A percentile compares a stretch with the other conserved stretches of the same genome.
Conservation (phyloP, 148 eudicot genomes). For the Rhododendron henanense region DNA sequence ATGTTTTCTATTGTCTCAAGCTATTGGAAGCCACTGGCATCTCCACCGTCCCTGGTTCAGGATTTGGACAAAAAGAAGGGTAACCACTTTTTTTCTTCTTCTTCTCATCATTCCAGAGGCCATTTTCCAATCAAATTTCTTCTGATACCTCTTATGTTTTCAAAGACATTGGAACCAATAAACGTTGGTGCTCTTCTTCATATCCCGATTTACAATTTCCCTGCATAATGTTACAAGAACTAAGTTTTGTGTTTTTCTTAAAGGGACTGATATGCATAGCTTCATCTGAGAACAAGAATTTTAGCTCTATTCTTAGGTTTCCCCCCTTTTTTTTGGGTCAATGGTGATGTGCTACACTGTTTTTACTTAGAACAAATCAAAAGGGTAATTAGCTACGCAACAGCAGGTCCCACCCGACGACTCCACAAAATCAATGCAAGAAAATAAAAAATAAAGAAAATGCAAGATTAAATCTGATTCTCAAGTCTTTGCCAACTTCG, state of each 20-base stretch:
- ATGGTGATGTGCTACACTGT: not conserved
- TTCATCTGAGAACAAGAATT: not conserved
- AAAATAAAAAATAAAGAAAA: not conserved
- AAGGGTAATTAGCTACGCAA: not conserved
- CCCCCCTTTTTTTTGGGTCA: not conserved
- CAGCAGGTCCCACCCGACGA: not conserved
- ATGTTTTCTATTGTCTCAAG: conserved; percentile 90
- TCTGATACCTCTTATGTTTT: not conserved
- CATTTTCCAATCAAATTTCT: not conserved
- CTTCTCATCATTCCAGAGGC: not conserved
- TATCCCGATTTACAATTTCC: not conserved
- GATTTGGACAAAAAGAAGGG: conserved; percentile 99
- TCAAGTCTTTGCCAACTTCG: not conserved
- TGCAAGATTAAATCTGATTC: not conserved
- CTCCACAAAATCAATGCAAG: not conserved
- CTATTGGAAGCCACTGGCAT: conserved; percentile 98
- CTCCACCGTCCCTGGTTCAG: conserved; percentile 97
- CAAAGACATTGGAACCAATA: not conserved
- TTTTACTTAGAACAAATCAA: not conserved
- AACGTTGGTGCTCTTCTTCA: not conserved
- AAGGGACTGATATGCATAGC: not conserved
- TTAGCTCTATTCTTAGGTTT: not conserved
- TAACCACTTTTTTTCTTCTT: conserved; percentile 20
- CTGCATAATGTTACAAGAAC: not conserved
- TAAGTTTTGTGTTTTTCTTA: not conserved